phyloP scores from a whole-genome alignment of 1,284 basidiomycete species.

The Marasmius tenuissimus region DNA sequence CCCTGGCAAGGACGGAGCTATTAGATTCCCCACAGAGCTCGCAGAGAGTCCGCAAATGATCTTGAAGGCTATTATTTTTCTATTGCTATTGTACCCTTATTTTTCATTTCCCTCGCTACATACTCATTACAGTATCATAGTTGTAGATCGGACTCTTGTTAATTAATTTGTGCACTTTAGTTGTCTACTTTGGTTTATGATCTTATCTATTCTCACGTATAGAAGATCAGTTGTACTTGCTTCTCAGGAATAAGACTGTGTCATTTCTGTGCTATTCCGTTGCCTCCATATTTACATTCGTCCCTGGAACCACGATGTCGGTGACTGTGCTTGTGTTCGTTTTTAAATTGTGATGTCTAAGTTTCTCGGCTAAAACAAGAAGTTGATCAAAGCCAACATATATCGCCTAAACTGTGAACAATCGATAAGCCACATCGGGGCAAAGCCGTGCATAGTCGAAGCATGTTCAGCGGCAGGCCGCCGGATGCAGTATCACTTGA shows the following conservation, averaged over 20 bases:
- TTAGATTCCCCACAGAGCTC: not conserved
- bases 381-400: not conserved
- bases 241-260: no score
- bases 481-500: not conserved
- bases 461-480: not conserved
- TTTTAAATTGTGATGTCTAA: no score
- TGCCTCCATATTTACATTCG: not conserved
- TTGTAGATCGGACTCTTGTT: not conserved
- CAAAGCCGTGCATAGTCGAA: not conserved
- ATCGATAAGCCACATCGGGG: slow-evolving; percentile 1
- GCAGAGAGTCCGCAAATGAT: not conserved
- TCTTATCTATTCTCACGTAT: not conserved
- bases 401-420: not conserved
- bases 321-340: no score
- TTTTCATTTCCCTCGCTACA: not conserved
- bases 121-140: not conserved
- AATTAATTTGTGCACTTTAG: not conserved
- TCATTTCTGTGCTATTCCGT: no score
- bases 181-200: not conserved
- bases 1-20: slow-evolving; percentile 30
- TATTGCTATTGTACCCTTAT: not conserved
- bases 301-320: not conserved
- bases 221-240: no score
- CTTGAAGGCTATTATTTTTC: not conserved
- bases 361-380: no score